Conservation (phyloP, 2,329 filamentous ascomycete genomes). For the Alternaria dauci region DNA sequence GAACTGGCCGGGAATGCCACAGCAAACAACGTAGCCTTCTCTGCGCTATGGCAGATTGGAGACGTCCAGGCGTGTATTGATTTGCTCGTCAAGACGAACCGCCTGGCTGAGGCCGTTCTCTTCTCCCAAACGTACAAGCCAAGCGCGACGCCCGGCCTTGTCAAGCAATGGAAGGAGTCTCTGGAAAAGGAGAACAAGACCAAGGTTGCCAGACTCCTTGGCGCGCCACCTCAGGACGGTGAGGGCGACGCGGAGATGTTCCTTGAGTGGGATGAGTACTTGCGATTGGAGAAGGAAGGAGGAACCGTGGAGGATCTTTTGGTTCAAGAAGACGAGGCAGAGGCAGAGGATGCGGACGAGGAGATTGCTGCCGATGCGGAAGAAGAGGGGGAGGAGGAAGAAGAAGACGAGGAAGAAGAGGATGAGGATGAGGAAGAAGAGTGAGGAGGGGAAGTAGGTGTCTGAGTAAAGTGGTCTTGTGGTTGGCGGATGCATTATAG, state of each 20-base stretch:
- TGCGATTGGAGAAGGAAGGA: constrained; percentile 80
- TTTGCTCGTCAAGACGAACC: constrained; percentile 78
- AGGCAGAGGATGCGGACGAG: constrained; percentile 44
- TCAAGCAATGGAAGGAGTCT: constrained; percentile 80
- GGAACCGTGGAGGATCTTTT: constrained; percentile 54
- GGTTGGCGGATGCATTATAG: background rate
- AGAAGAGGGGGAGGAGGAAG: constrained; percentile 39
- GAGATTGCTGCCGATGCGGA: constrained; percentile 44
- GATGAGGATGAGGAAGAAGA: constrained; percentile 25
- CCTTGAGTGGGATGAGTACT: constrained; percentile 93
- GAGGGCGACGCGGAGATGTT: constrained; percentile 80
- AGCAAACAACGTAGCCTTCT: constrained; percentile 92
- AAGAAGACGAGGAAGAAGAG: constrained; percentile 34
- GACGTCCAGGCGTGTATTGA: constrained; percentile 84
- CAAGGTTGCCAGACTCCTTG: constrained; percentile 84
- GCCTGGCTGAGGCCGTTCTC: constrained; percentile 84
- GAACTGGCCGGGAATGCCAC: constrained; percentile 77
- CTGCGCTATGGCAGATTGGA: constrained; percentile 84
- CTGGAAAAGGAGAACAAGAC: constrained; percentile 86
- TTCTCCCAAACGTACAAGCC: constrained; percentile 97
- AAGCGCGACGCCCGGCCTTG: constrained; percentile 72
- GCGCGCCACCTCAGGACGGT: constrained; percentile 73
- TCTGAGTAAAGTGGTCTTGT: background rate
- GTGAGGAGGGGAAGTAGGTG: constrained; percentile 4
- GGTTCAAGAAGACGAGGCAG: constrained; percentile 43